These are phyloP conservation scores for Linnemannia schmuckeri DNA, from an alignment of 192 early-diverging fungal genomes.

Conservation along the genomic window DNA sequence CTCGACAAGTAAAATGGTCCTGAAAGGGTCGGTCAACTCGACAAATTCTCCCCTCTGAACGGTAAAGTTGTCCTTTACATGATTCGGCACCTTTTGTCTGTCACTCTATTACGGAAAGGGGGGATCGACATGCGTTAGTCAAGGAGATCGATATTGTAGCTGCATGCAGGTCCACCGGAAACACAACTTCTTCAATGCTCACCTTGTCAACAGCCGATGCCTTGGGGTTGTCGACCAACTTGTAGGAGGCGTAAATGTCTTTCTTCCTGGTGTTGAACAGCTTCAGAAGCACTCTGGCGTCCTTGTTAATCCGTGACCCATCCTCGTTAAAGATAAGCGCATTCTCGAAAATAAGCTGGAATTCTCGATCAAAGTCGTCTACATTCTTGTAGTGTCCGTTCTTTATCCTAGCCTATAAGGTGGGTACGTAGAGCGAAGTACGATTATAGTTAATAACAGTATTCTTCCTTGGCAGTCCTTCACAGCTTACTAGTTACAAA, in stretches of 20 bases:
- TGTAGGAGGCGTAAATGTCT: slow-evolving; percentile 35
- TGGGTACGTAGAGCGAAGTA: neutral
- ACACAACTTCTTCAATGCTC: neutral
- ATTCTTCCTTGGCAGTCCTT: neutral
- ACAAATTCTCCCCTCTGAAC: slow-evolving; percentile 47
- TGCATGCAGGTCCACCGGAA: neutral
- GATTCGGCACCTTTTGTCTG: slow-evolving; percentile 19
- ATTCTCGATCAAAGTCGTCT: slow-evolving; percentile 82
- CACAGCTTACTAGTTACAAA: neutral
- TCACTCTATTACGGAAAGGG: slow-evolving; percentile 11
- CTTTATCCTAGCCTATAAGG: slow-evolving; percentile 69
- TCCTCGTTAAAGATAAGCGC: slow-evolving; percentile 91
- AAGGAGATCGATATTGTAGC: neutral
- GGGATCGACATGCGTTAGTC: neutral
- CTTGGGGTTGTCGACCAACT: slow-evolving; percentile 33
- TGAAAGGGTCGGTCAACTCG: slow-evolving; percentile 22
- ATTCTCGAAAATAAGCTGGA: slow-evolving; percentile 88
- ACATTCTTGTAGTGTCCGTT: slow-evolving; percentile 75
- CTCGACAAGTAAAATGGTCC: slow-evolving; percentile 45
- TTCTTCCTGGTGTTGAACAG: slow-evolving; percentile 53
- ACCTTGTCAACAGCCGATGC: slow-evolving; percentile 24
- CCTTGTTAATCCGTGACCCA: slow-evolving; percentile 84
- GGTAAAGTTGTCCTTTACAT: slow-evolving; percentile 18
- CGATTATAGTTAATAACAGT: neutral
- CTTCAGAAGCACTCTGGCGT: slow-evolving; percentile 71